phyloP scores from a whole-genome alignment of 768 basidiomycete genomes.

The Brasilioporus rufonigricans region DNA sequence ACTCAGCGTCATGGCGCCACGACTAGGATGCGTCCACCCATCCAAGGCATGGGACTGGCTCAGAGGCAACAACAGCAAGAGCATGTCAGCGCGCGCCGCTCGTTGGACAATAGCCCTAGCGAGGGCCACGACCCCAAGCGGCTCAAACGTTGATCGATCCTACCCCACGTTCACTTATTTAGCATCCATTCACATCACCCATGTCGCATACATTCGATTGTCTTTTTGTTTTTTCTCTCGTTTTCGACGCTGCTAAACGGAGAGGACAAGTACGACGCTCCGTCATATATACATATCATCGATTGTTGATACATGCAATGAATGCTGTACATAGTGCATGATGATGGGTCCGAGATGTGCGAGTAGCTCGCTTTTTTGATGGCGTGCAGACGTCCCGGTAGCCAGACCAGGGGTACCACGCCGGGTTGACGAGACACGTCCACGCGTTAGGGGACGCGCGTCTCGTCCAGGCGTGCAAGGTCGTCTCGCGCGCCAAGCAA shows the following conservation, averaged over 20 bases:
- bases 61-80: constrained; percentile 27
- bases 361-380: too few relatives aligned
- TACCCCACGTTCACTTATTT: neutral
- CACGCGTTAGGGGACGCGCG: constrained; percentile 4
- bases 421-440: too few relatives aligned
- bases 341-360: too few relatives aligned
- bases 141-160: constrained; percentile 31
- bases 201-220: neutral
- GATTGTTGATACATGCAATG: too few relatives aligned
- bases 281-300: too few relatives aligned
- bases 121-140: constrained; percentile 38
- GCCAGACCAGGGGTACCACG: neutral
- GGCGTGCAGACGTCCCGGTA: neutral
- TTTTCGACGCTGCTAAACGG: neutral
- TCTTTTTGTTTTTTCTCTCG: neutral
- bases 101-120: constrained; percentile 26
- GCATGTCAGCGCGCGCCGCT: constrained; percentile 14
- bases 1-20: neutral
- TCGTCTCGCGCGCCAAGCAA: constrained; percentile 54
- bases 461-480: constrained; percentile 42
- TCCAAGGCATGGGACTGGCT: constrained; percentile 41
- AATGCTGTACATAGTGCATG: too few relatives aligned
- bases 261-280: neutral
- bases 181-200: neutral
- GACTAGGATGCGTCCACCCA: constrained; percentile 18